Base-by-base conservation (phyloP, 208 protist genomes). In the Phytomonas sp. region DNA sequence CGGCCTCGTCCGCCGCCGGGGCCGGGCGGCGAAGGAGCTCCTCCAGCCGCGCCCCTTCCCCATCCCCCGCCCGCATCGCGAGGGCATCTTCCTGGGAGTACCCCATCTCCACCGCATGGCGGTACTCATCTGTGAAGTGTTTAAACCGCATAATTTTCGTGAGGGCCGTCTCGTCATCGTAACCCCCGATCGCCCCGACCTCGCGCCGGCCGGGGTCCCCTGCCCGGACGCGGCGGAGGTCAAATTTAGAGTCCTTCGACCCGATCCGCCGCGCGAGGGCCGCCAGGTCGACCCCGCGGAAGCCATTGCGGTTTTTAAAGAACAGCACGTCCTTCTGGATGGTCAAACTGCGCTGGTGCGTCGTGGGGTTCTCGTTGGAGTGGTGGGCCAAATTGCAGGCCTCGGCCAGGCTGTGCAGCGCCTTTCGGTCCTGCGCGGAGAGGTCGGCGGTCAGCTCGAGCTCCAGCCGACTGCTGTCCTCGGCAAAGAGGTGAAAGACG, bases 301-400 rank as follows among this genome's bases (percentile, higher is more conserved):
- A 75, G 31, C 75, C 82, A 59, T 90, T 78, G 3, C 80, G 84
- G 70, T 89, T 71, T 37, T 88, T 67, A 59, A 86, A 94, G 73
- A 94, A 94, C 52, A 97, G 77, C 3, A 81, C 79, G 63, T 95
- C 92, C 69, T 95, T 95, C 61, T 83, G 86, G 14, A 97, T 78
- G 65, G 85, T 72, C 59, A 97, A 79, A 37, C 78, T 77, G 30
- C 92, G 83, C 34, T 80, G 56, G 5, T 26, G 45, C 45, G 8
- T 19, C 16, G 16, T 26, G 4, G 73, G 64, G 29, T 80, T 79
- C 1, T 62, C 37, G 14, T 88, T 89, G 12, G 85, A 93, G 33
- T 88, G 74, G 73, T 97, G 92, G 2, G 80, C 82, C 14, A 97
- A 75, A 61, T 95, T 95, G 81, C 89, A 95, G 66, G 80, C 77